Conservation (phyloP, 2,329 filamentous ascomycete species). For the Apiospora pterosperma region DNA sequence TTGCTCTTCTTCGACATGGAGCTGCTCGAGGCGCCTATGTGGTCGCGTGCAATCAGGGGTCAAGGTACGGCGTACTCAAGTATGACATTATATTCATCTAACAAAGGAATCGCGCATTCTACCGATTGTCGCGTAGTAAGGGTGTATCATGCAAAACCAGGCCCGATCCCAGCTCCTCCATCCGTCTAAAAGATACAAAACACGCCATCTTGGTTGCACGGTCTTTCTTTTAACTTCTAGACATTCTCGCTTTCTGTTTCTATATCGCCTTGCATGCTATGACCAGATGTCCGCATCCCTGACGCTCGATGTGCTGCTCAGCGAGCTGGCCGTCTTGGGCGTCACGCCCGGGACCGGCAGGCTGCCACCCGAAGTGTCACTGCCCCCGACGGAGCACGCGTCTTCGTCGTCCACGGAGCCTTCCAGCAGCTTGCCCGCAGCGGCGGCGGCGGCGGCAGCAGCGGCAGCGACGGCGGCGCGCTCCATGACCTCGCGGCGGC, state of each 20-base stretch:
- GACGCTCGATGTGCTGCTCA: neutral
- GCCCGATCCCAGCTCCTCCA: neutral
- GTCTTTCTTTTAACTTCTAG: neutral
- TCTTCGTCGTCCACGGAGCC: neutral
- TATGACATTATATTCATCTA: neutral
- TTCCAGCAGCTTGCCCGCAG: neutral
- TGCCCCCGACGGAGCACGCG: neutral
- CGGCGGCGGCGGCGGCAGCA: neutral
- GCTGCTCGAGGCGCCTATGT: constrained; percentile 14
- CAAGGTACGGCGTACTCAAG: constrained; percentile 4
- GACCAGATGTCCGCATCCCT: neutral
- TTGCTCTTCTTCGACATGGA: constrained; percentile 15
- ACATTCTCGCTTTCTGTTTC: neutral
- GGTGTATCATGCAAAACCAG: neutral
- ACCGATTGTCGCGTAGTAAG: neutral
- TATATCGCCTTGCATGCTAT: neutral
- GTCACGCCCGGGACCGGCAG: neutral
- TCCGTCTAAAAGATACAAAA: neutral
- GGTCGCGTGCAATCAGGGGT: constrained; percentile 15
- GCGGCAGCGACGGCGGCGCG: neutral
- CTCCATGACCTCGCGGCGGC: neutral
- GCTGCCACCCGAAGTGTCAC: neutral
- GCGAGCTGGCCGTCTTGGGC: neutral
- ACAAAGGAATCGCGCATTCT: neutral
- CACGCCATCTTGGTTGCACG: neutral